Evolutionary conservation across 768 basidiomycete species (phyloP), one percentile per base, ranked within the genome.

Genomic region (Daedaleopsis sinensis): DNA sequence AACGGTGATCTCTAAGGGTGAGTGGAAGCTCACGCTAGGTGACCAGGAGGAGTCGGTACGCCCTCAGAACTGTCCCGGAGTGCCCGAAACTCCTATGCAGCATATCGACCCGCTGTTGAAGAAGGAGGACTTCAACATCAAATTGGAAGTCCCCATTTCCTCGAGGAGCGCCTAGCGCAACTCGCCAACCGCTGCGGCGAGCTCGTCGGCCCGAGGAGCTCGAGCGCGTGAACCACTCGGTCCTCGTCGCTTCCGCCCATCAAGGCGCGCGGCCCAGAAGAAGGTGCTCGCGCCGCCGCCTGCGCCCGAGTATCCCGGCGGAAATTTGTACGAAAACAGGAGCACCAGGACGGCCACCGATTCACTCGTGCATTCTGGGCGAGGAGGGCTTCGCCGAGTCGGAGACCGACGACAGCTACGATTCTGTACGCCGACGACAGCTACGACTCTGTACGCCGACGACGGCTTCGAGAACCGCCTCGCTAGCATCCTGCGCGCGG

Each of bases 31-130:
- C 66, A 96, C 96, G 0, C 80, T 99, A 15, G 84, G 95, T 9
- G 96, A 98, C 72, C 96, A 99, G 74, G 96, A 98, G 77, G 96
- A 98, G n/a, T n/a, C n/a, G 84, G 96, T 93, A 66, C 54, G 80
- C 18, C 46, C 46, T 5, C 19, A 9, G n/a, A 7, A 8, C 7
- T 23, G 12, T 32, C 16, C 12, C 24, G n/a, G n/a, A n/a, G n/a
- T 32, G 27, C 7, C 27, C 27, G 27, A 15, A 35, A 50, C 39
- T 46, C 48, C 27, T 69, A 21, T 27, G n/a, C 55, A 98, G 96
- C 92, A 96, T 73, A 93, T 97, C 71, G 94, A 98, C 76, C 88
- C 87, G 63, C n/a, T n/a, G n/a, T 85, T 95, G 69, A 95, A 96
- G 79, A 97, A 96, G 73, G 96, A 98, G 73, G 96, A 96, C 80